These are phyloP conservation scores for Nemania serpens DNA, from an alignment of 2,329 filamentous ascomycete genomes.

Conservation along the genomic window DNA sequence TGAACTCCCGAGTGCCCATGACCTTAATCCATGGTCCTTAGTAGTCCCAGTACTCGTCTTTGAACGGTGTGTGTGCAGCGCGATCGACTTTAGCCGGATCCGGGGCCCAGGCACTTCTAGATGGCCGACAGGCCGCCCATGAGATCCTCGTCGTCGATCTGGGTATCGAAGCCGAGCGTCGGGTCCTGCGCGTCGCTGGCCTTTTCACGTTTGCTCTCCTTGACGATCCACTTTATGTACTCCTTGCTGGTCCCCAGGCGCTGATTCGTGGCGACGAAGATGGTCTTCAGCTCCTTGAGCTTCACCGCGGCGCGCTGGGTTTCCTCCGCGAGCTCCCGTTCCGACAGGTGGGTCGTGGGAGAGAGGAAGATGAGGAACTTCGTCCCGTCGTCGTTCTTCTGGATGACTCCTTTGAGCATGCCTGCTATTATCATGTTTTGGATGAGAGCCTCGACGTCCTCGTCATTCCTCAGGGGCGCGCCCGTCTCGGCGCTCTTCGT, in stretches of 20 bases:
- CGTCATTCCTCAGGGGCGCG: slow-evolving; percentile 46
- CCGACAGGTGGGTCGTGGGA: slow-evolving; percentile 50
- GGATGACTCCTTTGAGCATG: slow-evolving; percentile 59
- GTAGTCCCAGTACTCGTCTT: too few species aligned
- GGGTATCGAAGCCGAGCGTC: slow-evolving; percentile 50
- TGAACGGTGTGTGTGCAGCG: too few species aligned
- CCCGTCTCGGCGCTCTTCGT: slow-evolving; percentile 62
- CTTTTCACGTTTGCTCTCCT: slow-evolving; percentile 49
- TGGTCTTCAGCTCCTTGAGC: slow-evolving; percentile 51
- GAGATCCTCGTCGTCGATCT: slow-evolving; percentile 64
- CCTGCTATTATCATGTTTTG: slow-evolving; percentile 59
- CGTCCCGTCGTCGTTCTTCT: slow-evolving; percentile 49
- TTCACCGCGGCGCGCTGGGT: slow-evolving; percentile 48
- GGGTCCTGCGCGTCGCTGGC: slow-evolving; percentile 45
- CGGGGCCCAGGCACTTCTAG: neutral
- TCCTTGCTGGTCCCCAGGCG: slow-evolving; percentile 61
- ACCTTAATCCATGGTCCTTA: too few species aligned
- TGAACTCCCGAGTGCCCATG: neutral
- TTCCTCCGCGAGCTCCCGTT: slow-evolving; percentile 55
- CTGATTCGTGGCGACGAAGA: slow-evolving; percentile 58
- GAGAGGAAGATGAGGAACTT: slow-evolving; percentile 58
- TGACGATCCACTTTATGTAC: slow-evolving; percentile 54
- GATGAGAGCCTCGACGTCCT: slow-evolving; percentile 53
- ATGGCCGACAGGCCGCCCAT: slow-evolving; percentile 53
- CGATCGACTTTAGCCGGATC: too few species aligned